Base-by-base conservation (phyloP, 257 asterid genomes). In the Paulownia fortunei region DNA sequence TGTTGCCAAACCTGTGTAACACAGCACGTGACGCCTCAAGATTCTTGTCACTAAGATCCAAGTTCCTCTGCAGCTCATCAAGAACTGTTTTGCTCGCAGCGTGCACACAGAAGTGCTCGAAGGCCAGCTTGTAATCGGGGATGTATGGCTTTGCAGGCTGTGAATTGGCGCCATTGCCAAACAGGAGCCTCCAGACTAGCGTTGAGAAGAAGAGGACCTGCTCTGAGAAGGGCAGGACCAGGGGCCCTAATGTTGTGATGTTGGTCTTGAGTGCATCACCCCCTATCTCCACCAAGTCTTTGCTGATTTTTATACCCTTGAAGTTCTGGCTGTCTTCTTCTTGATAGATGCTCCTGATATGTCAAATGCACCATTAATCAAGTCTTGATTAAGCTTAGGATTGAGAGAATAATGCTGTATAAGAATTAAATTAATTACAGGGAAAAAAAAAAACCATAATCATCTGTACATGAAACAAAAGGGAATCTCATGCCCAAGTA, bases 41-140 rank as follows among this genome's bases (percentile, higher is more conserved):
- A 80, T 90, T 93, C 26, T 84, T 27, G 73, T 92, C 91, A 41
- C 92, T 93, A 15, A 95, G 89, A 11, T 86, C 92, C 42, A 95
- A 69, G 89, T 95, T 95, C 78, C 97, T 81, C 85, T 93, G 97
- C 74, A 95, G 97, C 86, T 95, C 99, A 24, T 91, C 89, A 0
- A 95, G 96, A 46, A 90, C 97, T 0, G 89, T 89, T 68, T 92
- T 95, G 84, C 99, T 88, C 0, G 99, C 94, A 0, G 99, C 97
- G 34, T 93, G 97, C 42, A 93, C 84, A 49, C 99, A 95, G 85
- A 95, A 92, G 81, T 95, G 99, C 88, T 95, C 99, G 73, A 95
- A 95, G 0, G 99, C 97, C 0, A 93, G 97, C 86, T 90, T 95
- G 92, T 91, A 95, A 67, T 93, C 98, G 0, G 99, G 99, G 76